Percentiles rank a stretch among this genome's conserved stretches.
phyloP scores from a whole-genome alignment of 2,329 filamentous ascomycete species.

The Coniochaeta sp. region DNA sequence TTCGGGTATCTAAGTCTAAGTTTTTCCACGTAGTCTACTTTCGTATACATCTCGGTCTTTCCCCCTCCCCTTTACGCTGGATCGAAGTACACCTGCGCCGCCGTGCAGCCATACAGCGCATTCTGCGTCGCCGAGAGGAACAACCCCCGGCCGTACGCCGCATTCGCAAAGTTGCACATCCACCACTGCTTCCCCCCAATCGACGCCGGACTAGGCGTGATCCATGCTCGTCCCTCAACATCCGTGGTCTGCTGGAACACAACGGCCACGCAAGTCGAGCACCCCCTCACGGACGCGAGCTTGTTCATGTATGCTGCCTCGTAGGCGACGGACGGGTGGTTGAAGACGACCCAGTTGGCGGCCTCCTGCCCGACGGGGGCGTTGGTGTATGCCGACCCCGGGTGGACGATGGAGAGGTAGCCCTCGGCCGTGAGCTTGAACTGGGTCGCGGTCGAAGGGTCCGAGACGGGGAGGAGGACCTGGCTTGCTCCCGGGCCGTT shows the following conservation, averaged over 20 bases:
- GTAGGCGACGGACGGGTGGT: background rate
- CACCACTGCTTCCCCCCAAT: background rate
- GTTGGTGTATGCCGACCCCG: background rate
- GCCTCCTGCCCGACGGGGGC: background rate
- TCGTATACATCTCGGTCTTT: too few species aligned
- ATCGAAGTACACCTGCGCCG: background rate
- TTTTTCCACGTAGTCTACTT: too few species aligned
- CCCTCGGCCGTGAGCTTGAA: background rate
- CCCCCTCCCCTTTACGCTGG: too few species aligned
- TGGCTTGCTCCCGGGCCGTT: background rate
- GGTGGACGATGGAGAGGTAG: background rate
- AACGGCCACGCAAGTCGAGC: background rate
- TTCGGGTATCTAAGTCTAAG: too few species aligned
- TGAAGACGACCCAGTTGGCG: background rate
- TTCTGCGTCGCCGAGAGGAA: background rate
- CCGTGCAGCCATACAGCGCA: background rate
- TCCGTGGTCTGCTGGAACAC: background rate
- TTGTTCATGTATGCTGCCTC: background rate
- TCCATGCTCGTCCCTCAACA: background rate
- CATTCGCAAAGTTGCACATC: background rate
- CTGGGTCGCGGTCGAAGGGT: background rate
- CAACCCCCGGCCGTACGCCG: background rate
- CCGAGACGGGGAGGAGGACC: background rate
- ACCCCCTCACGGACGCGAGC: background rate
- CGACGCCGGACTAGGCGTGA: background rate